Evolutionary conservation across 768 basidiomycete genomes (phyloP).

Genomic region (Leccinum olivaceopallidum): DNA sequence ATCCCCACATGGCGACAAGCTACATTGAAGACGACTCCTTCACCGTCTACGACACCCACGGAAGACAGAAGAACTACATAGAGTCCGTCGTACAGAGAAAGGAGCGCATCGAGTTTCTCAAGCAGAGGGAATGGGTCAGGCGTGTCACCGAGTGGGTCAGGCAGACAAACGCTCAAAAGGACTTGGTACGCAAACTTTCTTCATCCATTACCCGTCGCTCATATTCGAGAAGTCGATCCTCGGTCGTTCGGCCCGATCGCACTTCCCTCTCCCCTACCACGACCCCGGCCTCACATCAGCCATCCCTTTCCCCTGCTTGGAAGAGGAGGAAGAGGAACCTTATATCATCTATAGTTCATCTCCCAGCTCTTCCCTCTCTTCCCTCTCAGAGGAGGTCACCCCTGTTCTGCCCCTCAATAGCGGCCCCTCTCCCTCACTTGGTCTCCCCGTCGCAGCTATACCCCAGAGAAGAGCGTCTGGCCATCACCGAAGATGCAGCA

Average conservation of each 20-base stretch:
- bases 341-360: slow-evolving; percentile 37
- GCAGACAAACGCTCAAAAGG: slow-evolving; percentile 31
- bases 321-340: slow-evolving; percentile 34
- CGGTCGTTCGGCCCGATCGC: slow-evolving; percentile 18
- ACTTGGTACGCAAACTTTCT: slow-evolving; percentile 13
- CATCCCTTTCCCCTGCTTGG: slow-evolving; percentile 27
- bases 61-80: slow-evolving; percentile 44
- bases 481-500: slow-evolving; percentile 33
- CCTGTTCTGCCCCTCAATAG: slow-evolving; percentile 26
- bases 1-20: slow-evolving; percentile 12
- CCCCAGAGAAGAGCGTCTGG: slow-evolving; percentile 21
- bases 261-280: slow-evolving; percentile 9
- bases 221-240: slow-evolving; percentile 17
- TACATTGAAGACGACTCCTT: slow-evolving; percentile 18
- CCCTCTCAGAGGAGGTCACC: slow-evolving; percentile 31
- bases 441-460: slow-evolving; percentile 2
- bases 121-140: slow-evolving; percentile 45
- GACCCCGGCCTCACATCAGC: slow-evolving; percentile 18
- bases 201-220: neutral
- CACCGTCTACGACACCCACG: slow-evolving; percentile 41
- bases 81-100: slow-evolving; percentile 49
- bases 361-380: slow-evolving; percentile 33
- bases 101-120: slow-evolving; percentile 53
- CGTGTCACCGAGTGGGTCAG: slow-evolving; percentile 40
- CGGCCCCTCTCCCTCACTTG: slow-evolving; percentile 14